Evolutionary conservation across 306 rosid species (phyloP), one percentile per base, ranked within the genome.

Genomic region (Cicer arietinum): DNA sequence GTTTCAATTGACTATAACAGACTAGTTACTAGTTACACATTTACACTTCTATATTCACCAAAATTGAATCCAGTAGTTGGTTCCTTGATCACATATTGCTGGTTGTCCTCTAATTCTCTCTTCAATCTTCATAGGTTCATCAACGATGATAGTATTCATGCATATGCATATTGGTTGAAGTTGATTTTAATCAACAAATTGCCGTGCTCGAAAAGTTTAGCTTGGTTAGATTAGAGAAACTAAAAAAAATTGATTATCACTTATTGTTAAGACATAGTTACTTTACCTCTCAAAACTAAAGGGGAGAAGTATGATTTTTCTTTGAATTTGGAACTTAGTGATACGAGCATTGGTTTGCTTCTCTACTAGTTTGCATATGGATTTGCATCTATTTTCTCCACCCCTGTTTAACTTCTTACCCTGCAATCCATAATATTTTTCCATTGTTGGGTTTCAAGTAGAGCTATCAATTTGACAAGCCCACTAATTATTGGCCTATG

Each of bases 1-100:
- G 35, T 1, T 46, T 12, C 30, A 14, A 69, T 16, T 59, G 53
- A 46, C 37, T 58, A 39, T 12, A 43, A 47, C 60, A 6, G 9
- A 69, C 57, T 45, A 14, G 60, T 47, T 69, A 46, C 30, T 16
- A 41, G 68, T 45, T 57, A 45, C 51, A 65, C 39, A 12, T 3
- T 16, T 47, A 47, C 14, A 43, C 7, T 43, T 54, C 17, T 46
- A 67, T 63, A n/a, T 51, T 35, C 16, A 40, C 18, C 18, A 39
- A 41, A 52, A 43, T 50, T 50, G 18, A 37, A 51, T 39, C 56
- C 5, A 17, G 46, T 35, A 14, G 39, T 54, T 54, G 14, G 41
- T 43, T 67, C 47, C 46, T 14, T 65, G 25, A 66, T 30, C 8
- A 11, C 14, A 20, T 7, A 54, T 76, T 52, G 18, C 22, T 45